Conservation (phyloP, 148 eudicot species). For the Rhododendron mucronatum region DNA sequence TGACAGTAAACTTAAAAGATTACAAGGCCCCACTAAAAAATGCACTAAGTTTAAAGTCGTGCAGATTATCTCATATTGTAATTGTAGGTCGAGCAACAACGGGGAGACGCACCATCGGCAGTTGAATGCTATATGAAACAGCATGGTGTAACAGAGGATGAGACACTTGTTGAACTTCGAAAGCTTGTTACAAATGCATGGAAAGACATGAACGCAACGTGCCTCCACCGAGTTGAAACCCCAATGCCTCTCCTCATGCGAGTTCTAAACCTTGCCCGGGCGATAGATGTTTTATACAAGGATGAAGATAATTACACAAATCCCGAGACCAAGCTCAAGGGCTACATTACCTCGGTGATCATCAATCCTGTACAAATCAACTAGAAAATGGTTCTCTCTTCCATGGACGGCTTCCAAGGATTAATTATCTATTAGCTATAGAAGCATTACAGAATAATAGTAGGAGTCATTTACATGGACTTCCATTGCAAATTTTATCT, state of each 20-base stretch:
- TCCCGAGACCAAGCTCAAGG: conserved; percentile 5
- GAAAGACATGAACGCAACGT: conserved; percentile 38
- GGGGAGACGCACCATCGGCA: conserved; percentile 10
- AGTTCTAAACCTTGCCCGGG: conserved; percentile 29
- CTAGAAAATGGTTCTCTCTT: neutral
- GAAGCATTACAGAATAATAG: too few species aligned
- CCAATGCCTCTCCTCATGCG: conserved; percentile 31
- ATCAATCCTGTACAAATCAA: neutral
- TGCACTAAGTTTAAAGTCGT: too few species aligned
- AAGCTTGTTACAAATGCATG: conserved; percentile 25
- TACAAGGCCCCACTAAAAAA: too few species aligned
- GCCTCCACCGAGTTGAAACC: conserved; percentile 19
- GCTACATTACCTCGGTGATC: conserved; percentile 8
- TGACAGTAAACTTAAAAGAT: too few species aligned
- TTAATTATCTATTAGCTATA: too few species aligned
- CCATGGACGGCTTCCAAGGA: neutral
- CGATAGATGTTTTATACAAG: conserved; percentile 32
- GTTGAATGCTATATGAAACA: conserved; percentile 37
- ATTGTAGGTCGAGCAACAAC: neutral
- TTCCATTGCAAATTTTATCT: too few species aligned
- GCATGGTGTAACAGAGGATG: conserved; percentile 11
- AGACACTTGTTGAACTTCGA: neutral
- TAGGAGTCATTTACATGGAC: too few species aligned
- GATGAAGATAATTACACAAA: conserved; percentile 44
- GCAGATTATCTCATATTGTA: too few species aligned